phyloP scores from a whole-genome alignment of 176 grass and related monocot species.

The Triticum urartu region DNA sequence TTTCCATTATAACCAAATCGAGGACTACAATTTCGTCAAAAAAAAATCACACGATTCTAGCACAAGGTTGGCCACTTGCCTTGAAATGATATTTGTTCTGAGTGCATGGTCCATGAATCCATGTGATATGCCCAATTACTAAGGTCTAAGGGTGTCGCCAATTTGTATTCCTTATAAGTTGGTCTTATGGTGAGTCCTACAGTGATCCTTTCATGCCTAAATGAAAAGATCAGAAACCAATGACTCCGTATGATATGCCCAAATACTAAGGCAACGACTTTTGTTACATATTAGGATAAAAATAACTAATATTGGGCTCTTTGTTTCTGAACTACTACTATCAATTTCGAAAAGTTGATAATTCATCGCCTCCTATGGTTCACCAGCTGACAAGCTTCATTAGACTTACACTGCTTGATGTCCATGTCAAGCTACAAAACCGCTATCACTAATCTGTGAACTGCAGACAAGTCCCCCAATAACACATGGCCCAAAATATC shows the following conservation, averaged over 20 bases:
- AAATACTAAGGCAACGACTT: neutral
- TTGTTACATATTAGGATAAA: neutral
- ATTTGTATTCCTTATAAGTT: neutral
- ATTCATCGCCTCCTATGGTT: neutral
- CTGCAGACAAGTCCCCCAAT: neutral
- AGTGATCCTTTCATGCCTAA: too few relatives aligned
- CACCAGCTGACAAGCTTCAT: neutral
- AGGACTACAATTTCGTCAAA: neutral
- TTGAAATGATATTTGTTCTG: neutral
- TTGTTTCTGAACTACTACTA: neutral
- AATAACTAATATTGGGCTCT: neutral
- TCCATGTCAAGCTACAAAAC: neutral
- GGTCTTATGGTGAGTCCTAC: neutral
- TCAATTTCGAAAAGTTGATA: neutral
- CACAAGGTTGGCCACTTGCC: neutral
- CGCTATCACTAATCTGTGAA: neutral
- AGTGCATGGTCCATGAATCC: neutral
- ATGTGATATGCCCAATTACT: neutral
- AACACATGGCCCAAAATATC: neutral
- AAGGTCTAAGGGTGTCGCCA: neutral
- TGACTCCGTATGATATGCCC: neutral
- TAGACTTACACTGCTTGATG: neutral
- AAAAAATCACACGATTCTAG: neutral
- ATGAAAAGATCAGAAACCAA: too few relatives aligned
- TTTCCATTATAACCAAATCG: slow-evolving; percentile 9